Conservation (phyloP, 2,329 filamentous ascomycete genomes). For the Cladophialophora exuberans region DNA sequence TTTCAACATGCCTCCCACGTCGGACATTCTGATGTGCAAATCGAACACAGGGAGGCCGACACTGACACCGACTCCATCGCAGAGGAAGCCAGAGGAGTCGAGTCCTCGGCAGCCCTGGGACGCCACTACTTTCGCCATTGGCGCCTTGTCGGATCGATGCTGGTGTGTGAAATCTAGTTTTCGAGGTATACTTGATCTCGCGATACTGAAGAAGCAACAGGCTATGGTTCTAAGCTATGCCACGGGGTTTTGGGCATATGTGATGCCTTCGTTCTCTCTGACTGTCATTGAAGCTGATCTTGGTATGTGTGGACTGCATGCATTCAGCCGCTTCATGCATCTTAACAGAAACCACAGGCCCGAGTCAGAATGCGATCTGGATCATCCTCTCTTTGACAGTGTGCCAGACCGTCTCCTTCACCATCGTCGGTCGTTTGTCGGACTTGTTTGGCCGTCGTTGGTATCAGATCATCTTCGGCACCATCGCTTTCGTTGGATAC, state of each 20-base stretch:
- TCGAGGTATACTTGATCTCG: not conserved
- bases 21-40: not conserved
- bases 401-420: slow-evolving; percentile 3
- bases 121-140: slow-evolving; percentile 9
- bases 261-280: slow-evolving; percentile 8
- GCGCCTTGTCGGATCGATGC: slow-evolving; percentile 4
- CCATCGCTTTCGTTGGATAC: not conserved
- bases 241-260: not conserved
- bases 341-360: slow-evolving; percentile 4
- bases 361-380: slow-evolving; percentile 1
- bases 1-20: slow-evolving; percentile 8
- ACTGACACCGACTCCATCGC: slow-evolving; percentile 7
- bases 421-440: slow-evolving; percentile 7
- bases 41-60: not conserved
- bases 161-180: slow-evolving; percentile 1
- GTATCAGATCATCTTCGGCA: not conserved
- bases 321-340: not conserved
- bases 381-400: slow-evolving; percentile 9
- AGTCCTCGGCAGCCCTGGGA: not conserved
- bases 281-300: slow-evolving; percentile 1
- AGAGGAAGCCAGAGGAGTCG: slow-evolving; percentile 3
- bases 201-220: not conserved
- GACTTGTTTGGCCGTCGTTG: slow-evolving; percentile 3
- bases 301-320: slow-evolving; percentile 1
- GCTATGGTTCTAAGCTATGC: not conserved